Base-by-base conservation (phyloP, 208 protist genomes). In the Porcisia deanei region DNA sequence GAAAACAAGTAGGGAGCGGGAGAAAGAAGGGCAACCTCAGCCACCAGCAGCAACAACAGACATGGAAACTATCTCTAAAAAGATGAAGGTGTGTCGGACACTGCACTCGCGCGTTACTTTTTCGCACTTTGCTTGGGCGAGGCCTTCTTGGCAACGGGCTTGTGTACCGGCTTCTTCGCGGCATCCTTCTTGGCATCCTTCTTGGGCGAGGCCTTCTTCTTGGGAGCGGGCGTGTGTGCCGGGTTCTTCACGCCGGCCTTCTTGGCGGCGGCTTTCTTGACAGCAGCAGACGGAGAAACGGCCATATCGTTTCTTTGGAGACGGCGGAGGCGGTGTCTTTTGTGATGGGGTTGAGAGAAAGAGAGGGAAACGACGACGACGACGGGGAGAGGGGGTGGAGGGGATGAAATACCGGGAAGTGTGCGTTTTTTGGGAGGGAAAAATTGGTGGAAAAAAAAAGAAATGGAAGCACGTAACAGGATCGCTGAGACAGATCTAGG, bases 181-280 rank as follows among this genome's bases (percentile, higher is more conserved):
- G 54, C 45, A 73, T 75, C 72, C 71, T 77, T 77, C 10, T 65
- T 65, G 30, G 34, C 60, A 45, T n/a, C n/a, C 47, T 52, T 52
- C 0, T 52, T 52, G 5, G 8, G 8, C 47, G 47, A 52, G 47
- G 47, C 47, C 57, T 60, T 60, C 57, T 60, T 60, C 57, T 60
- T 60, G 9, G 16, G 1, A 5, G 57, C 0, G 57, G 30, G 30
- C 30, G 0, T 0, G 30, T 30, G 30, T 30, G 30, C 30, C 30
- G 30, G 0, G 0, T 30, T 30, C 30, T 30, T 30, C 30, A 30
- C 30, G 30, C 30, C 30, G 30, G 1, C 57, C 57, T 60, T 60
- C 57, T 60, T 3, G 57, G 22, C 22, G 52, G 67, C 71, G 43
- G 68, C 55, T 71, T 86, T 85, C 57, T 71, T 82, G 20, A 76